These are phyloP conservation scores for Barnettozyma sucrosica DNA, from an alignment of 805 yeast genomes.

Conservation along the genomic window DNA sequence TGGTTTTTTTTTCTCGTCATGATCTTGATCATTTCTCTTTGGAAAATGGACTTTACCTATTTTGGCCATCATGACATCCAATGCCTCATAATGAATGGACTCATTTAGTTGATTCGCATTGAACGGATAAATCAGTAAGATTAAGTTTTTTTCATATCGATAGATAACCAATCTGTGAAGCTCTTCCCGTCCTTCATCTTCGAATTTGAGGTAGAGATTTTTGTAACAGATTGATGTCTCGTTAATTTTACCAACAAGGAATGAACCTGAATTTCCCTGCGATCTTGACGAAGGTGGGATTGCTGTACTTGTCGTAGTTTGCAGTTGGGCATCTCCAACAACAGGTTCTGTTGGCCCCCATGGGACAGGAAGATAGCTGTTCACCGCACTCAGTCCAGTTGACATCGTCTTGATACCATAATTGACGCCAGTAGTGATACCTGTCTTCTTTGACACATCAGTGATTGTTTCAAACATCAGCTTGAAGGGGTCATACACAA, in stretches of 20 bases:
- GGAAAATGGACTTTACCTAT: conserved; percentile 10
- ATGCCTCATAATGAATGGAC: conserved; percentile 10
- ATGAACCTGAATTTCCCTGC: neutral
- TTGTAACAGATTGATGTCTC: conserved; percentile 16
- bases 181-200: conserved; percentile 11
- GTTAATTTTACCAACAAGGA: conserved; percentile 16
- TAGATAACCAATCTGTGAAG: conserved; percentile 18
- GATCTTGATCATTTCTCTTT: neutral
- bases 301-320: neutral
- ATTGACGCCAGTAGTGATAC: conserved; percentile 19
- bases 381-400: conserved; percentile 5
- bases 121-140: conserved; percentile 17
- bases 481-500: conserved; percentile 26
- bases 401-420: conserved; percentile 18
- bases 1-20: neutral
- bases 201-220: conserved; percentile 17
- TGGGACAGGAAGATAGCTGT: conserved; percentile 12
- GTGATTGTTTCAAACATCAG: conserved; percentile 19
- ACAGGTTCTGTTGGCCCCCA: conserved; percentile 1
- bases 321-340: neutral
- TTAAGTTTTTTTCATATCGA: conserved; percentile 7
- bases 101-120: conserved; percentile 16
- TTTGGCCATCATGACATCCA: conserved; percentile 6
- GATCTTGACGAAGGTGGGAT: neutral
- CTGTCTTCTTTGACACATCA: conserved; percentile 21